Evolutionary conservation across 345 rosid genomes (phyloP).

Genomic region (Brassica juncea): DNA sequence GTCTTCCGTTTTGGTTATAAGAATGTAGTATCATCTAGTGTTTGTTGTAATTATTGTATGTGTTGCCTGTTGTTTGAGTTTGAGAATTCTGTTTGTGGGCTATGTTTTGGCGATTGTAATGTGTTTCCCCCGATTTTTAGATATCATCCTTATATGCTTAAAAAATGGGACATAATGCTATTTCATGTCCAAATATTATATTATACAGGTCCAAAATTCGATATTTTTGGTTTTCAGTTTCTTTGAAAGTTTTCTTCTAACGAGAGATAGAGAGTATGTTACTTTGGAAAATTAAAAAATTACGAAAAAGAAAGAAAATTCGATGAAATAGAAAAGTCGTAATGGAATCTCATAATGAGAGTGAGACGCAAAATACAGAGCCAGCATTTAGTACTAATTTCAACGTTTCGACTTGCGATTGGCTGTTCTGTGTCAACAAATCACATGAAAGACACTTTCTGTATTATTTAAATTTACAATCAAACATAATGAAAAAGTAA

Average conservation of each 20-base stretch:
- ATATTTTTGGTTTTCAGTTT: neutral
- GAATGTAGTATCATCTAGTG: too few relatives aligned
- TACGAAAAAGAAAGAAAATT: neutral
- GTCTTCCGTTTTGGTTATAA: too few relatives aligned
- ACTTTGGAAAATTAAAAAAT: neutral
- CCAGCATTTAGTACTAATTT: neutral
- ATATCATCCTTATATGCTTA: too few relatives aligned
- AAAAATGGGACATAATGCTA: neutral
- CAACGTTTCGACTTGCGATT: constrained; percentile 12
- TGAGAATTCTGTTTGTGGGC: too few relatives aligned
- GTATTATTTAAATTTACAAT: neutral
- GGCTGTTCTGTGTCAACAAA: constrained; percentile 5
- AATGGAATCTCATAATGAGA: constrained; percentile 25
- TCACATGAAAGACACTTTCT: constrained; percentile 7
- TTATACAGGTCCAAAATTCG: neutral
- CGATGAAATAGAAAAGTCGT: neutral
- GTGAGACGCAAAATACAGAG: neutral
- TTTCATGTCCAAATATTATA: neutral
- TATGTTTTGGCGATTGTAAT: too few relatives aligned
- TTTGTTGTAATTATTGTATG: too few relatives aligned
- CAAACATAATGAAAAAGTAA: neutral
- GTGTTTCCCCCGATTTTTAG: too few relatives aligned
- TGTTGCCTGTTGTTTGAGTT: too few relatives aligned
- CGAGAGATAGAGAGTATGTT: neutral
- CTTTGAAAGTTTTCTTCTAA: neutral